A percentile compares a stretch with the other conserved stretches of the same genome.
Conservation (phyloP, 2,329 filamentous ascomycete species). For the Blastomyces gilchristii region DNA sequence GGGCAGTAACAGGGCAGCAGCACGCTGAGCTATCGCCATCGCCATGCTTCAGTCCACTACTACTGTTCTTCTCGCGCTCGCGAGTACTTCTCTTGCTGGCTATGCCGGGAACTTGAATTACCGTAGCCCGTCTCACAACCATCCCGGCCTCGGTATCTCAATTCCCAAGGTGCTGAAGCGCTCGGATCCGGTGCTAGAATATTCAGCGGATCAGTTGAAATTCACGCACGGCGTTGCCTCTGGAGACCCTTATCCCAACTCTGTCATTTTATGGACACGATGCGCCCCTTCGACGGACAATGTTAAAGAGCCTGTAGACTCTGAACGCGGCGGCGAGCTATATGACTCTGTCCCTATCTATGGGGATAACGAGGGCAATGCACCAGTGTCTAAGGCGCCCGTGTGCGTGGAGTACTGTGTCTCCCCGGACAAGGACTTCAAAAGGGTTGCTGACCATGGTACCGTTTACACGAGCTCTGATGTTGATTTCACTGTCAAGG, state of each 20-base stretch:
- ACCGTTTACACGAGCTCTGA: slow-evolving; percentile 60
- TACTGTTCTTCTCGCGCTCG: background rate
- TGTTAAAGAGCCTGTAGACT: slow-evolving; percentile 39
- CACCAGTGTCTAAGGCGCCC: slow-evolving; percentile 1
- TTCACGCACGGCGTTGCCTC: slow-evolving; percentile 56
- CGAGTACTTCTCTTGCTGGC: background rate
- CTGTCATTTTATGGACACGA: slow-evolving; percentile 37
- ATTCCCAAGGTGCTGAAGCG: slow-evolving; percentile 51
- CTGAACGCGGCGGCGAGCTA: slow-evolving; percentile 43
- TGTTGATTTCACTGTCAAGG: slow-evolving; percentile 66
- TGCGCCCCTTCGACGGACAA: slow-evolving; percentile 33
- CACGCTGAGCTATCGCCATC: background rate
- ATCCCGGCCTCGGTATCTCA: slow-evolving; percentile 53
- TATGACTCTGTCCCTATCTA: slow-evolving; percentile 39
- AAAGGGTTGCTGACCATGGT: slow-evolving; percentile 45
- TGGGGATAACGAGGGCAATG: slow-evolving; percentile 8
- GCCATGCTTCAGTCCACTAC: background rate
- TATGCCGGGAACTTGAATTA: slow-evolving; percentile 38
- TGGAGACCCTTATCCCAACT: slow-evolving; percentile 34
- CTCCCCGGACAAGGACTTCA: slow-evolving; percentile 39
- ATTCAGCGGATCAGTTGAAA: slow-evolving; percentile 40
- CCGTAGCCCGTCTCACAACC: slow-evolving; percentile 53
- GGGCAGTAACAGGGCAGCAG: background rate
- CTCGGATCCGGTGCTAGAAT: slow-evolving; percentile 25
- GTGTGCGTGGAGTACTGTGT: slow-evolving; percentile 56